These are phyloP conservation scores for Acaromyces ingoldii DNA, from an alignment of 1,284 basidiomycete species.

Conservation along the genomic window DNA sequence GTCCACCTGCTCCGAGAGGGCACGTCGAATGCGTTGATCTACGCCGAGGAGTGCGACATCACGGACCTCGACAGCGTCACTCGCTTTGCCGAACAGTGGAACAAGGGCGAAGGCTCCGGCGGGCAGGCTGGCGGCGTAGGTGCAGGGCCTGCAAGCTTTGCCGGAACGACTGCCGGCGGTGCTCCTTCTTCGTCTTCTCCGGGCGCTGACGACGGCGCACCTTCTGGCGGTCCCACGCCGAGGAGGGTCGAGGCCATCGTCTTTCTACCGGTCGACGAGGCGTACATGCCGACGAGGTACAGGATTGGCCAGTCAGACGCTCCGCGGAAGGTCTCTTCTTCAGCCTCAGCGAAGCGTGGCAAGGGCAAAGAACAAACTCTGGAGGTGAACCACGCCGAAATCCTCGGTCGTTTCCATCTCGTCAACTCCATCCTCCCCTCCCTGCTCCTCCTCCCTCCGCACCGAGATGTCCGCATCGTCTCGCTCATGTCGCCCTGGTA, in stretches of 20 bases:
- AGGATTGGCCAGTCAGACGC: neutral
- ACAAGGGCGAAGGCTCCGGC: conserved; percentile 15
- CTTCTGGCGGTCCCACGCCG: conserved; percentile 1
- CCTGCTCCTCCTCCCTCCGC: conserved; percentile 31
- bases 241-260: conserved; percentile 16
- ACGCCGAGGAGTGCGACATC: conserved; percentile 45
- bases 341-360: too few species aligned
- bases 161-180: neutral
- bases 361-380: neutral
- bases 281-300: neutral
- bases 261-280: conserved; percentile 14
- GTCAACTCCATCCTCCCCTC: conserved; percentile 35
- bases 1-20: conserved; percentile 36
- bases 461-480: conserved; percentile 39
- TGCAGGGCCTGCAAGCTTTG: conserved; percentile 2
- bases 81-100: conserved; percentile 34
- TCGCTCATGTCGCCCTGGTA: conserved; percentile 39
- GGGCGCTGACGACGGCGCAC: too few species aligned
- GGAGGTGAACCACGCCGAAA: conserved; percentile 14
- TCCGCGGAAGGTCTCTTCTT: too few species aligned
- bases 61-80: conserved; percentile 18
- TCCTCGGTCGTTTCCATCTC: conserved; percentile 35
- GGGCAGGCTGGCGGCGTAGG: neutral
- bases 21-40: conserved; percentile 35
- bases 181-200: too few species aligned